Percentiles rank a stretch among this genome's conserved stretches.
Conservation (phyloP, 139 green algal genomes). For the Coelastrella sp. region DNA sequence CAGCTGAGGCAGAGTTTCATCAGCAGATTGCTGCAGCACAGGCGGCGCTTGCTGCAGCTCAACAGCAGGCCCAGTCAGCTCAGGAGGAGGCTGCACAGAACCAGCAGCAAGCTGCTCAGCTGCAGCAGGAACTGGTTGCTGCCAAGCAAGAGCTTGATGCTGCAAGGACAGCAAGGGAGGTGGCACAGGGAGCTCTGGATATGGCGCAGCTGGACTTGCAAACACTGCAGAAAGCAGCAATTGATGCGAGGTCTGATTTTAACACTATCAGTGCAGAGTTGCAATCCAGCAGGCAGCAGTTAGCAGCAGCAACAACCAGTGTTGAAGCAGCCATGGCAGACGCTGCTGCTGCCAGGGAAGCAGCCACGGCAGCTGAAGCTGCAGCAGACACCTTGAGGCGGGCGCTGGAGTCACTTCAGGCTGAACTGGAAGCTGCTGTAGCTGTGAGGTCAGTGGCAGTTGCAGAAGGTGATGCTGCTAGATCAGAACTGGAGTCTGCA, state of each 20-base stretch:
- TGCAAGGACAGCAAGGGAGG: not conserved
- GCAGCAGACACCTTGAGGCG: not conserved
- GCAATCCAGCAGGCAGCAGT: not conserved
- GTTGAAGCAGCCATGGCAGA: not conserved
- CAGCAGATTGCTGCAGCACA: not conserved
- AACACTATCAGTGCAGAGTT: not conserved
- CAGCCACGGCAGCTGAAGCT: not conserved
- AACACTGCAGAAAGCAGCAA: not conserved
- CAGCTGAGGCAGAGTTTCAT: not conserved
- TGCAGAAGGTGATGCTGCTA: not conserved
- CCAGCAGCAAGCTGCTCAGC: not conserved
- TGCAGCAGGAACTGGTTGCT: not conserved
- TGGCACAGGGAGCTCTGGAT: not conserved
- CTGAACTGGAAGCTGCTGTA: not conserved
- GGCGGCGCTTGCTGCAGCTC: not conserved
- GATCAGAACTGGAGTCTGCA: not conserved
- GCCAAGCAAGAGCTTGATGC: not conserved
- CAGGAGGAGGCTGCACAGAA: not conserved
- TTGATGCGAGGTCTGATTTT: not conserved
- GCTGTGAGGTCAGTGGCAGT: not conserved
- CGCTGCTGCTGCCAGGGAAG: not conserved
- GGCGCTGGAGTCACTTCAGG: not conserved
- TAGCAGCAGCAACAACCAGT: not conserved
- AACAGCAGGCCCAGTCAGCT: not conserved
- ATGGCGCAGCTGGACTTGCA: not conserved